These are phyloP conservation scores for Aspergillus luchuensis DNA, from an alignment of 2,329 filamentous ascomycete genomes.

Conservation along the genomic window DNA sequence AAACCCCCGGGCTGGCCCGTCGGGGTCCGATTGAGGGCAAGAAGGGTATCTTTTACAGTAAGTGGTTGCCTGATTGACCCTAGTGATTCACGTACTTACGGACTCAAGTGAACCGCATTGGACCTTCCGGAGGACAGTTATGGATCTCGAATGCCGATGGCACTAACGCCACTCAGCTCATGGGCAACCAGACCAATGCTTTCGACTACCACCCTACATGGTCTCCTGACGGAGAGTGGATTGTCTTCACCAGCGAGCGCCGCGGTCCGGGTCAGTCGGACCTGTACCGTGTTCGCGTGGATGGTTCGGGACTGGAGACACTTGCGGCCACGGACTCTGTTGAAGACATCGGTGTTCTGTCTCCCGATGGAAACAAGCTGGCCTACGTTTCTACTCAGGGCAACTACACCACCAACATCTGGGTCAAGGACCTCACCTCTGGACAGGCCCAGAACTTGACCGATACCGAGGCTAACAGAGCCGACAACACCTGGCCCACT, in stretches of 20 bases:
- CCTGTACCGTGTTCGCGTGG: slow-evolving; percentile 30
- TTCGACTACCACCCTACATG: slow-evolving; percentile 7
- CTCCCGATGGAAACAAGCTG: slow-evolving; percentile 40
- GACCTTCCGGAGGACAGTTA: slow-evolving; percentile 1
- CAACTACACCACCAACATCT: slow-evolving; percentile 44
- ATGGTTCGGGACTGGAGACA: slow-evolving; percentile 40
- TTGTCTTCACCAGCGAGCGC: slow-evolving; percentile 8
- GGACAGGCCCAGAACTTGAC: slow-evolving; percentile 40
- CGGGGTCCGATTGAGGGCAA: slow-evolving; percentile 1
- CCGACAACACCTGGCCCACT: slow-evolving; percentile 30
- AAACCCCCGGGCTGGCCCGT: neutral
- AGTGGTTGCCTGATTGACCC: neutral
- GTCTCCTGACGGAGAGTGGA: slow-evolving; percentile 3
- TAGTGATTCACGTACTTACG: neutral
- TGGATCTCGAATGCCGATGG: slow-evolving; percentile 9
- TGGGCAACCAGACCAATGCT: slow-evolving; percentile 2
- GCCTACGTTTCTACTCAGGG: slow-evolving; percentile 46
- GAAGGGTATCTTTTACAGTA: slow-evolving; percentile 8
- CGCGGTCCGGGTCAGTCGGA: slow-evolving; percentile 7
- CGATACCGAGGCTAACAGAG: slow-evolving; percentile 28
- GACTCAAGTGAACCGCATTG: slow-evolving; percentile 6
- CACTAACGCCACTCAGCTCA: slow-evolving; percentile 1
- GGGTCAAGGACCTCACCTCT: slow-evolving; percentile 42
- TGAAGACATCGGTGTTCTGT: slow-evolving; percentile 43
- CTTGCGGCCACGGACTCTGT: slow-evolving; percentile 39